Conservation (phyloP, 83 land plant species). For the Thuja plicata region DNA sequence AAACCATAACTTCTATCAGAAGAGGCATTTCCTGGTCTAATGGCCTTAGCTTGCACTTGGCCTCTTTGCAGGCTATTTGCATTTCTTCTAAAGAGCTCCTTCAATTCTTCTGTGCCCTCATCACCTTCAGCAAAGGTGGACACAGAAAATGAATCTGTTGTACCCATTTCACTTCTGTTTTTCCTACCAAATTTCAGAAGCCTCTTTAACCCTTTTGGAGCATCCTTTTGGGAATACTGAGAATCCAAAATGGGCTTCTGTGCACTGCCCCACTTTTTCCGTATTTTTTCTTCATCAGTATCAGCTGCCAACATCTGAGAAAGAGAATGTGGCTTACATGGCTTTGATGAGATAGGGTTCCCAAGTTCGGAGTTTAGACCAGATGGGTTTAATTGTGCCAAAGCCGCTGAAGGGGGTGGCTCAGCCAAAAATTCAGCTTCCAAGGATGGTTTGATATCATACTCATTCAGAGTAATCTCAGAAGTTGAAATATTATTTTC, state of each 20-base stretch:
- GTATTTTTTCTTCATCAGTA: slow-evolving; percentile 42
- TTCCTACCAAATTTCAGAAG: slow-evolving; percentile 82
- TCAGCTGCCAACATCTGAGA: slow-evolving; percentile 55
- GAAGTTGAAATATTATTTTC: background rate
- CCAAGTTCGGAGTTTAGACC: slow-evolving; percentile 47
- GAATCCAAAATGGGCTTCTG: slow-evolving; percentile 49
- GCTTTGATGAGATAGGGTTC: slow-evolving; percentile 68
- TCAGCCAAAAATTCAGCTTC: background rate
- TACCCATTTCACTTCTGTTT: slow-evolving; percentile 42
- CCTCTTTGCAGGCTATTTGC: background rate
- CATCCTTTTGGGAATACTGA: slow-evolving; percentile 54
- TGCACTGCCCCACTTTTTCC: slow-evolving; percentile 78
- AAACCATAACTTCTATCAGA: slow-evolving; percentile 8
- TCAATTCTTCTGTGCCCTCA: background rate
- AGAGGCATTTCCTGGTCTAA: background rate
- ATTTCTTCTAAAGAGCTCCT: slow-evolving; percentile 4
- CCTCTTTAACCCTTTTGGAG: slow-evolving; percentile 76
- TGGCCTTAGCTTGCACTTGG: slow-evolving; percentile 12
- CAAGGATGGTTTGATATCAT: background rate
- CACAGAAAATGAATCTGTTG: slow-evolving; percentile 64
- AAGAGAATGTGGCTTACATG: slow-evolving; percentile 26
- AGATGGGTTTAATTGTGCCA: background rate
- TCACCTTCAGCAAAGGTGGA: slow-evolving; percentile 8
- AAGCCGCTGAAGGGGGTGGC: background rate
- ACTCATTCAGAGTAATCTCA: slow-evolving; percentile 1